A percentile compares a stretch with the other conserved stretches of the same genome.
Conservation (phyloP, 495 filamentous ascomycete genomes). For the Penicillium fimorum region DNA sequence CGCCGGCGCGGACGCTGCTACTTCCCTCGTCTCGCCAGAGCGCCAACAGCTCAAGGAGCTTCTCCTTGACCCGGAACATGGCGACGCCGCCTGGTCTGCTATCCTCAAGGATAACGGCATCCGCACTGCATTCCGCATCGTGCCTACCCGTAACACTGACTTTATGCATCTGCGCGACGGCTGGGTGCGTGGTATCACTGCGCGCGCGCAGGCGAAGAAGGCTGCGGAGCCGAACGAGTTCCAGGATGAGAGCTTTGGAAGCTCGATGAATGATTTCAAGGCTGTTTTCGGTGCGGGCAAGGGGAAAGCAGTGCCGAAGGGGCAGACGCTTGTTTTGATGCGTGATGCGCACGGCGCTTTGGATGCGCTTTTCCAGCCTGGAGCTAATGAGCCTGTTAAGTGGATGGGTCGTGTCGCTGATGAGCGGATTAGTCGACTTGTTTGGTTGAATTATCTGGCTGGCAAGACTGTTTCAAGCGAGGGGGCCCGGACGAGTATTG, state of each 20-base stretch:
- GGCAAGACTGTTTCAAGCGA: constrained; percentile 87
- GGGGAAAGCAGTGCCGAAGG: constrained; percentile 66
- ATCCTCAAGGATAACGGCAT: constrained; percentile 62
- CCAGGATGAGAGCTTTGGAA: constrained; percentile 68
- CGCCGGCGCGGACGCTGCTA: constrained; percentile 64
- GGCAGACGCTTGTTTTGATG: constrained; percentile 68
- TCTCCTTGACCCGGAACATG: constrained; percentile 66
- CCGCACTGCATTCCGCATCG: constrained; percentile 71
- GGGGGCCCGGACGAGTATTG: constrained; percentile 72
- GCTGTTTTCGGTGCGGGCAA: constrained; percentile 68
- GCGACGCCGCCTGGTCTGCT: constrained; percentile 69
- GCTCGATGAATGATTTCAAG: constrained; percentile 72
- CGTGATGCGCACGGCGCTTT: constrained; percentile 65
- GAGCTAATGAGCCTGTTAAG: constrained; percentile 37
- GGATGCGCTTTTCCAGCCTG: constrained; percentile 65
- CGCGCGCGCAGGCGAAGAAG: constrained; percentile 53
- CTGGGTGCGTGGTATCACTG: constrained; percentile 80
- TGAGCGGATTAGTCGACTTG: constrained; percentile 71
- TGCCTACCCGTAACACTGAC: constrained; percentile 85
- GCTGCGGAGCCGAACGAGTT: constrained; percentile 41
- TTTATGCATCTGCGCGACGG: constrained; percentile 89
- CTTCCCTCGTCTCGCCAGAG: constrained; percentile 76
- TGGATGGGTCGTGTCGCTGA: constrained; percentile 70
- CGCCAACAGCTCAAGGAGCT: constrained; percentile 64
- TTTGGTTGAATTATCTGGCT: constrained; percentile 89